Conservation (phyloP, 2,329 filamentous ascomycete genomes). For the Alternaria rosae region DNA sequence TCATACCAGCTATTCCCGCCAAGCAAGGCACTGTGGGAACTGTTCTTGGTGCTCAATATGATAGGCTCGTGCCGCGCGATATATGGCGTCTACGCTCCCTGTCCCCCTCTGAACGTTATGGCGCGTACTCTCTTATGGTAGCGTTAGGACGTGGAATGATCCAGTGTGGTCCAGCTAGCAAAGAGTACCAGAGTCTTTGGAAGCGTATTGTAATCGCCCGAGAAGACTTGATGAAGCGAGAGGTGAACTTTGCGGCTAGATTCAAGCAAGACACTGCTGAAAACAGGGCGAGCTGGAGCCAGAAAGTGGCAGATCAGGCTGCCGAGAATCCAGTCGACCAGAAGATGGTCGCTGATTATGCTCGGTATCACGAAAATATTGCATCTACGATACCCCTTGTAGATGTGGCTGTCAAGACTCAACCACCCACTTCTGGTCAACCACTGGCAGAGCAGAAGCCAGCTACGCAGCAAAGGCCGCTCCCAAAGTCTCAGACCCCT, state of each 20-base stretch:
- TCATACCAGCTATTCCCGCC: neutral
- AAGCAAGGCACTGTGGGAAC: neutral
- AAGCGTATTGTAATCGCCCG: neutral
- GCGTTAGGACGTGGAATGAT: neutral
- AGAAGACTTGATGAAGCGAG: neutral
- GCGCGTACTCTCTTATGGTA: neutral
- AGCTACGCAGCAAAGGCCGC: neutral
- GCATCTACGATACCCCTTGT: neutral
- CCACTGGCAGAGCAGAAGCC: neutral
- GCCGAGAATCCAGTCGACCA: neutral
- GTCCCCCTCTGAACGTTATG: neutral
- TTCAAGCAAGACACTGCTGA: neutral
- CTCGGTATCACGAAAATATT: neutral
- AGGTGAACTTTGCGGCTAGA: neutral
- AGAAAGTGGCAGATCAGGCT: neutral
- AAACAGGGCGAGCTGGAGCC: neutral
- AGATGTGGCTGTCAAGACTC: neutral
- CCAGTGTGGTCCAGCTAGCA: neutral
- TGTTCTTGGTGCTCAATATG: fast-evolving
- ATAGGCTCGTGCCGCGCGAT: neutral
- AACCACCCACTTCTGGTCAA: neutral
- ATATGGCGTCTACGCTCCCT: neutral
- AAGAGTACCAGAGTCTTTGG: neutral
- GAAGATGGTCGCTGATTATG: neutral
- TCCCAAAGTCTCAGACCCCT: neutral